A percentile compares a stretch with the other conserved stretches of the same genome.
phyloP scores from a whole-genome alignment of 768 basidiomycete genomes.

The Coprinellus micaceus region DNA sequence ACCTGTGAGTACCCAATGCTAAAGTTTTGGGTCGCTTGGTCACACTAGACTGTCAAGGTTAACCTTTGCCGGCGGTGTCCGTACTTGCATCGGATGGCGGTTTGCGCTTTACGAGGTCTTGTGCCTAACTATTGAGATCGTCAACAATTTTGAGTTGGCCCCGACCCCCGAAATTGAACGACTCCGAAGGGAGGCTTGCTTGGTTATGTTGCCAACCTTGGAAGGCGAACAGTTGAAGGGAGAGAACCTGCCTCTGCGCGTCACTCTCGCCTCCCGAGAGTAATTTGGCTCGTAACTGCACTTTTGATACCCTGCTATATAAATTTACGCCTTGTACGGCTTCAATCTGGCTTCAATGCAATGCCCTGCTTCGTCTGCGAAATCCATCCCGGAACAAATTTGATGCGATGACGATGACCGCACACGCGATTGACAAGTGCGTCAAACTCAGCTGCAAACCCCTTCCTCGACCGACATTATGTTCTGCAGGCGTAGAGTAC shows the following conservation, averaged over 20 bases:
- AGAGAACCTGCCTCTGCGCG: conserved; percentile 39
- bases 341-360: too few species aligned
- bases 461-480: too few species aligned
- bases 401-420: too few species aligned
- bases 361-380: too few species aligned
- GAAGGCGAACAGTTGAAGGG: conserved; percentile 43
- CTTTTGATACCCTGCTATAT: too few species aligned
- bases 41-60: conserved; percentile 24
- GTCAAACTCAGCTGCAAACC: too few species aligned
- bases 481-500: background rate
- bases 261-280: conserved; percentile 37
- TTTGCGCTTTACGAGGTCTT: conserved; percentile 56
- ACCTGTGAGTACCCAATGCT: conserved; percentile 31
- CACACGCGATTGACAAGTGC: too few species aligned
- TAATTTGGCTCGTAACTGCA: conserved; percentile 12
- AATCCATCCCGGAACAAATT: too few species aligned
- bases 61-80: conserved; percentile 46
- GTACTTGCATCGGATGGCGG: conserved; percentile 48
- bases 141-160: conserved; percentile 56
- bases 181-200: conserved; percentile 41
- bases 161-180: conserved; percentile 36
- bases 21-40: background rate
- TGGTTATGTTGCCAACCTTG: conserved; percentile 46
- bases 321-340: too few species aligned
- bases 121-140: conserved; percentile 52